Evolutionary conservation across 108 stramenopile genomes (phyloP).

Genomic region (Cafeteria roenbergensis): DNA sequence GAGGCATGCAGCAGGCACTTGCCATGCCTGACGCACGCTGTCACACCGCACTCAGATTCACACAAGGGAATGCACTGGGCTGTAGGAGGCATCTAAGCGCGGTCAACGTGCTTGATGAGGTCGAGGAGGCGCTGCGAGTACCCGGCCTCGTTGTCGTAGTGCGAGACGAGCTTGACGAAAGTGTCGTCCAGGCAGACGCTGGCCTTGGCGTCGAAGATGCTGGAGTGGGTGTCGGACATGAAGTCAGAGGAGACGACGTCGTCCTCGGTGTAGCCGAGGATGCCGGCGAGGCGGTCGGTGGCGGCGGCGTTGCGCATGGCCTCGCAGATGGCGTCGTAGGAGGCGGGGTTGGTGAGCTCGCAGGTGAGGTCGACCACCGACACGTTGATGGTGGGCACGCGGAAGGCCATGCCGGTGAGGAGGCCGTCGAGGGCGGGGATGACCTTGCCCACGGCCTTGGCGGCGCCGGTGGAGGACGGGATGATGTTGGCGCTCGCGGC

Average conservation of each 20-base stretch:
- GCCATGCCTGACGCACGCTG: too few relatives aligned
- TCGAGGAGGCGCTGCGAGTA: constrained; percentile 51
- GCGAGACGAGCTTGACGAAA: constrained; percentile 58
- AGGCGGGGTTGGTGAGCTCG: constrained; percentile 65
- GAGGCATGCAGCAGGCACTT: too few relatives aligned
- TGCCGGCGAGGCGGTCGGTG: constrained; percentile 81
- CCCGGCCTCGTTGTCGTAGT: constrained; percentile 63
- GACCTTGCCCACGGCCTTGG: constrained; percentile 99
- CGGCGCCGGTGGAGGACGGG: constrained; percentile 96
- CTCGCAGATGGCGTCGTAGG: constrained; percentile 94
- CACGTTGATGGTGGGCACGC: constrained; percentile 95
- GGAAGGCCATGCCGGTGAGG: constrained; percentile 99
- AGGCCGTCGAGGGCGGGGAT: constrained; percentile 91
- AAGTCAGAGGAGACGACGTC: constrained; percentile 92
- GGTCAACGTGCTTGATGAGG: constrained; percentile 81
- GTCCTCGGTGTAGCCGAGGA: constrained; percentile 97
- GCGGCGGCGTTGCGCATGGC: constrained; percentile 71
- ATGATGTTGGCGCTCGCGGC: constrained; percentile 98
- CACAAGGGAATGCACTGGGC: too few relatives aligned
- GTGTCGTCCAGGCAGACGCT: constrained; percentile 64
- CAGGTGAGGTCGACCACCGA: constrained; percentile 93
- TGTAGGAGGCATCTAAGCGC: too few relatives aligned
- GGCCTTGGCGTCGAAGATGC: constrained; percentile 95
- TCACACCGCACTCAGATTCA: too few relatives aligned
- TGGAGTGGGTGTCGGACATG: constrained; percentile 76